These are phyloP conservation scores for Trichocladium uniseriatum DNA, from an alignment of 495 filamentous ascomycete species.

Conservation along the genomic window DNA sequence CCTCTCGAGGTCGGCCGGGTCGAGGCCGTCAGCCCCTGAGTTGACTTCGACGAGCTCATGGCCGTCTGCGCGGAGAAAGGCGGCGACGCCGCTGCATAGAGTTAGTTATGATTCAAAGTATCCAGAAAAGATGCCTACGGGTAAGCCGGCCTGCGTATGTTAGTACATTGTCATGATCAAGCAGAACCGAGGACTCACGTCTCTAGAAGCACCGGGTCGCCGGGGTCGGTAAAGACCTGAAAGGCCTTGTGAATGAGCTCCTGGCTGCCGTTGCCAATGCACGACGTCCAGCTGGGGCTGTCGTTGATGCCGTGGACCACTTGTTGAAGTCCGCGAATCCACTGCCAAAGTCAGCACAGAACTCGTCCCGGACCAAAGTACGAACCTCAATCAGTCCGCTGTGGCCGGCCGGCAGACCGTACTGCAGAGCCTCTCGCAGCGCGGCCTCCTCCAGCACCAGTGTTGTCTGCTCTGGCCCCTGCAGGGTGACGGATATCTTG, in stretches of 20 bases:
- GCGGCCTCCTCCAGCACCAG: neutral
- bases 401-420: constrained; percentile 2
- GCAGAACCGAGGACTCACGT: neutral
- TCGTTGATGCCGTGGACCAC: neutral
- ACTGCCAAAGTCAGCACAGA: neutral
- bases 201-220: constrained; percentile 8
- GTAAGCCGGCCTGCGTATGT: neutral
- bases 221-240: constrained; percentile 10
- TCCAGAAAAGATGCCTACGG: neutral
- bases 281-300: neutral
- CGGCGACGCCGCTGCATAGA: neutral
- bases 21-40: too few relatives aligned
- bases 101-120: too few relatives aligned
- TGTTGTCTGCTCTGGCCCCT: constrained; percentile 1
- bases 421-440: constrained; percentile 7
- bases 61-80: constrained; percentile 1
- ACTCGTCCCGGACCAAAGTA: neutral
- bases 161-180: neutral
- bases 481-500: constrained; percentile 7
- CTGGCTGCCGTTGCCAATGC: constrained; percentile 10
- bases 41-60: too few relatives aligned
- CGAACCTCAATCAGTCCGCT: neutral
- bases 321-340: constrained; percentile 6
- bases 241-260: constrained; percentile 13
- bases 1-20: too few relatives aligned